Evolutionary conservation across 2,329 filamentous ascomycete species (phyloP), one percentile per base, ranked within the genome.

Genomic region (Pezicula neosporulosa): DNA sequence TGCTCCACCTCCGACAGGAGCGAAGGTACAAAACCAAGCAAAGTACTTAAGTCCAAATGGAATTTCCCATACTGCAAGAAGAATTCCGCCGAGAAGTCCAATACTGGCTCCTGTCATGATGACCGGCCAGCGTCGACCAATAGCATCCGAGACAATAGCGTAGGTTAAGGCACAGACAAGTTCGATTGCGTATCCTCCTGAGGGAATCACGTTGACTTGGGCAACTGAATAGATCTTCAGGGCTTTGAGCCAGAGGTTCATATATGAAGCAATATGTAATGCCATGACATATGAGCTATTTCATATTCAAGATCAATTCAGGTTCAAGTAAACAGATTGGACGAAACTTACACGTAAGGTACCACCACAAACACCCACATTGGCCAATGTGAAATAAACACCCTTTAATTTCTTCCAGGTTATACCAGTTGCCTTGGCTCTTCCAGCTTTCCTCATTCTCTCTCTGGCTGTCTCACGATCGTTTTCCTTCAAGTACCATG

Each of bases 401-500:
- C 6, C 30, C 30, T 33, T 33, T 13, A 33, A 33, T 13, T 33
- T 33, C 12, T 33, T 33, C 18, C 18, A 44, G 15, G 12, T 28
- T 7, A n/a, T n/a, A 3, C 18, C 15, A 28, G 18, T 44, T n/a
- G 24, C 16, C 24, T 28, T 28, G 5, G 18, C 24, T 10, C 41
- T 18, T n/a, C 41, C 41, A 13, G 6, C 15, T 13, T 28, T 18
- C 15, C 15, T n/a, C 41, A 44, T 44, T 10, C 41, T 18, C 24
- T 21, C 41, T 12, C 18, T 44, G 6, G 41, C 41, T 10, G 24
- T 8, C 18, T 21, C 41, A 10, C 15, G 18, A 10, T 44, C 18
- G 15, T 7, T 24, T n/a, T 18, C 16, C 41, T 44, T 73, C 19
- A 80, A 60, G 54, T 78, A 81, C 63, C 72, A 77, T 2, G 75